Conservation (phyloP, 2,329 filamentous ascomycete species). For the Hyphodiscus sp. region DNA sequence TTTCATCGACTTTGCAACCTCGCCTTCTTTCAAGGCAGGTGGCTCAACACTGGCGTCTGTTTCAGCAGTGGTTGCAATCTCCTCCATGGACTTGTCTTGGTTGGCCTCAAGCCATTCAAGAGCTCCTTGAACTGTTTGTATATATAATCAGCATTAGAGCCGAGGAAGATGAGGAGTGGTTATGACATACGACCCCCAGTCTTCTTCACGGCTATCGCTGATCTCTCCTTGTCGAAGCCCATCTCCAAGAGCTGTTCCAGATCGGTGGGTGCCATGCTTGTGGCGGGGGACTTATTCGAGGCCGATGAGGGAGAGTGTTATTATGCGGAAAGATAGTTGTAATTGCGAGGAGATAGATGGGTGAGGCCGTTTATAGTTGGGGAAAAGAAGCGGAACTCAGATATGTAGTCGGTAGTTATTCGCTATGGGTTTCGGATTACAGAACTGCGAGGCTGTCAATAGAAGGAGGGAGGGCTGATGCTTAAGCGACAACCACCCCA, state of each 20-base stretch:
- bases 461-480: not conserved
- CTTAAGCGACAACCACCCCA: too few species aligned
- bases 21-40: constrained; percentile 62
- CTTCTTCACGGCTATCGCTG: constrained; percentile 78
- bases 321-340: not conserved
- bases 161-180: not conserved
- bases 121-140: constrained; percentile 66
- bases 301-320: not conserved
- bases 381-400: not conserved
- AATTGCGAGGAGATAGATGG: not conserved
- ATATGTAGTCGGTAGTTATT: not conserved
- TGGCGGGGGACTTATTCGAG: not conserved
- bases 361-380: too few species aligned
- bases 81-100: constrained; percentile 78
- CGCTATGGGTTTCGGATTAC: not conserved
- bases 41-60: constrained; percentile 50
- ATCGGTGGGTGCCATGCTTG: constrained; percentile 46
- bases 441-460: not conserved
- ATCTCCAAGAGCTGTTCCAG: constrained; percentile 59
- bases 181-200: constrained; percentile 63
- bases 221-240: constrained; percentile 78
- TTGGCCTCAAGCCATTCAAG: constrained; percentile 94
- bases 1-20: constrained; percentile 70
- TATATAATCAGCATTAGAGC: constrained; percentile 8
- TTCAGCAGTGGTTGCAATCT: constrained; percentile 53